Base-by-base conservation (phyloP, 768 basidiomycete species). In the Serendipita indica region DNA sequence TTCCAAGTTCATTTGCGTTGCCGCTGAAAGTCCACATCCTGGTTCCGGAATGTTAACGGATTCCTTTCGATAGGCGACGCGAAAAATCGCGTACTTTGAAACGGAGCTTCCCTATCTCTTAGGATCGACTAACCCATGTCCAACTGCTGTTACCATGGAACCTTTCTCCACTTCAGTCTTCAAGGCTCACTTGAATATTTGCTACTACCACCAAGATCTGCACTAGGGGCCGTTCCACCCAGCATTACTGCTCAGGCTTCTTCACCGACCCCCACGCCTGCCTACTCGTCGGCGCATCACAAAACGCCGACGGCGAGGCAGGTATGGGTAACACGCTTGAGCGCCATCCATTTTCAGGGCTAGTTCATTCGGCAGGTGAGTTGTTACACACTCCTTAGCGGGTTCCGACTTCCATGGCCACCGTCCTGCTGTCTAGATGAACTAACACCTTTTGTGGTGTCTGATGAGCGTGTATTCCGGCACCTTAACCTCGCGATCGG, bases 321-420 rank as follows among this genome's bases (percentile, higher is more conserved):
- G n/a, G 83, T 84, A 79, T 84, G 80, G 83, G 83, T 83, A 80
- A 78, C 77, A 82, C 79, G 77, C 81, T 84, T 83, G 77, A 85
- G 83, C 82, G 82, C 83, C 83, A 84, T 84, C 83, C 82, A 84
- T 84, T 84, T 84, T 84, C 80, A 84, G 81, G 83, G 83, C 82
- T 82, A 84, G 82, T 84, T 83, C 79, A 82, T 86, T 86, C 81
- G 80, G 83, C 83, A 83, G 83, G 82, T 84, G 81, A 84, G 82
- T 84, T 83, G 81, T 83, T 82, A 82, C 81, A 83, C 81, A 83
- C 80, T 83, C 81, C 82, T 83, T 83, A 83, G 82, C 79, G 79
- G 82, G 72, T 83, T 83, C 79, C 77, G 79, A 83, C 82, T 83
- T 84, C 82, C 80, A 83, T 84, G 82, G 79, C 81, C 82, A 84